Base-by-base conservation (phyloP, 192 early-diverging fungal species). In the Haplosporangium gracile region DNA sequence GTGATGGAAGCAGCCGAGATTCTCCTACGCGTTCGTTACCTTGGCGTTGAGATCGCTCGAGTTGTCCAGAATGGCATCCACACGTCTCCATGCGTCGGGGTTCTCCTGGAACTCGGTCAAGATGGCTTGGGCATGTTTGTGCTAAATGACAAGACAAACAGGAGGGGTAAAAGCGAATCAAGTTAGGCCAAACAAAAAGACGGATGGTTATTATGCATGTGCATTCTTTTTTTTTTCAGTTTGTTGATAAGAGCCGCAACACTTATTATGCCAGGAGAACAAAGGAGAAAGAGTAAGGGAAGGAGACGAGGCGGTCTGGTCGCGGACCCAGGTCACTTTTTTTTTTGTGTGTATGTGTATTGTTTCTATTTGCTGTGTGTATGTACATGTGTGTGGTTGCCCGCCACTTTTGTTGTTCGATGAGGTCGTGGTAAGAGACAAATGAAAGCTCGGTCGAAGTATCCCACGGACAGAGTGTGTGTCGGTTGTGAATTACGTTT, bases 91-190 rank as follows among this genome's bases (percentile, higher is more conserved):
- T 36, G 99, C 93, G 47, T 99, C 96, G 49, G 97, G 97, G 80
- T 99, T 94, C 60, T 97, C 96, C 90, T 97, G 95, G 83, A 99
- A 99, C 88, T 97, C 95, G 63, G 95, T 96, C 78, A 99, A 89
- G 34, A 98, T 85, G 83, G 94, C 92, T 80, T 97, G 94, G 51
- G 98, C 98, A 78, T 91, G 91, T 87, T 94, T 91, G 93, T 96
- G 97, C 97, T 98, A 74, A 39, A 69, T 6, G 38, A 63, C 42
- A 16, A 22, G 32, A 55, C 20, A 42, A 76, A 57, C 4, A 36
- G 6, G 63, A 2, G 42, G 5, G 53, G 32, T 4, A 77, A 53
- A 43, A 47, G 68, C 4, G 63, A 57, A 38, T 65, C 24, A 29
- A 11, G 60, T 65, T 65, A 32, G 72, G 32, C 26, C n/a, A 73